These are phyloP conservation scores for Alternaria infectoria DNA, from an alignment of 2,329 filamentous ascomycete genomes.

Conservation along the genomic window DNA sequence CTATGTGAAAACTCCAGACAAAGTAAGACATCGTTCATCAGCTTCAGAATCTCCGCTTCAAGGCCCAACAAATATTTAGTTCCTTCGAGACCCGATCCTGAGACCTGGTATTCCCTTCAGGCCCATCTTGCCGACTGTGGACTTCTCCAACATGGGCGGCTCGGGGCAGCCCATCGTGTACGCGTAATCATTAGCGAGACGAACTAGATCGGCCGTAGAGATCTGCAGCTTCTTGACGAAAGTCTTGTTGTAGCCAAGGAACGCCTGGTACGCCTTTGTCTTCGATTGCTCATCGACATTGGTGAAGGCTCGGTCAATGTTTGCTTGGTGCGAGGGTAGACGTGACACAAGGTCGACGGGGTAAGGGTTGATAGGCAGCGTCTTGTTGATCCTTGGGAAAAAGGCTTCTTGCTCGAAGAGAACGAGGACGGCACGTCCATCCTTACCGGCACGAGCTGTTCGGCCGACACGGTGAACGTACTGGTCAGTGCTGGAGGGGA, in stretches of 20 bases:
- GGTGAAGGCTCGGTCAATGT: constrained; percentile 43
- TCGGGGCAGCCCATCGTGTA: constrained; percentile 53
- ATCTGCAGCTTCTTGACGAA: constrained; percentile 53
- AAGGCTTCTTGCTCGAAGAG: constrained; percentile 60
- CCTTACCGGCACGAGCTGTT: constrained; percentile 52
- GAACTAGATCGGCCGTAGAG: constrained; percentile 49
- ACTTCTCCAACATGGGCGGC: constrained; percentile 54
- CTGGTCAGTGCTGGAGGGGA: constrained; percentile 59
- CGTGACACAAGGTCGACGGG: constrained; percentile 50
- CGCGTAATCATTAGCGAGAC: constrained; percentile 53
- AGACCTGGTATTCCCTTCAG: constrained; percentile 54
- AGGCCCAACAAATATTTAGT: neutral
- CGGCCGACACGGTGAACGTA: constrained; percentile 52
- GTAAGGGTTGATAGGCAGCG: constrained; percentile 59
- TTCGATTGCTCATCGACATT: constrained; percentile 51
- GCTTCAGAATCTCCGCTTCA: neutral
- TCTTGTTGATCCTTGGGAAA: constrained; percentile 57
- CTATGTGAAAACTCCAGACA: constrained; percentile 10
- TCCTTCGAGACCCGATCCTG: constrained; percentile 35
- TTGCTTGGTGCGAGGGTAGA: constrained; percentile 39
- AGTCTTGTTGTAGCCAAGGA: constrained; percentile 56
- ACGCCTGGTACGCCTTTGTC: constrained; percentile 55
- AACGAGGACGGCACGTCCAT: constrained; percentile 61
- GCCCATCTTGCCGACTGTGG: constrained; percentile 56
- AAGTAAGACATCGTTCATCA: neutral